Evolutionary conservation across 129 eudicot genomes (phyloP), one percentile per base, ranked within the genome.

Genomic region (Centrapalus pauciflorus): DNA sequence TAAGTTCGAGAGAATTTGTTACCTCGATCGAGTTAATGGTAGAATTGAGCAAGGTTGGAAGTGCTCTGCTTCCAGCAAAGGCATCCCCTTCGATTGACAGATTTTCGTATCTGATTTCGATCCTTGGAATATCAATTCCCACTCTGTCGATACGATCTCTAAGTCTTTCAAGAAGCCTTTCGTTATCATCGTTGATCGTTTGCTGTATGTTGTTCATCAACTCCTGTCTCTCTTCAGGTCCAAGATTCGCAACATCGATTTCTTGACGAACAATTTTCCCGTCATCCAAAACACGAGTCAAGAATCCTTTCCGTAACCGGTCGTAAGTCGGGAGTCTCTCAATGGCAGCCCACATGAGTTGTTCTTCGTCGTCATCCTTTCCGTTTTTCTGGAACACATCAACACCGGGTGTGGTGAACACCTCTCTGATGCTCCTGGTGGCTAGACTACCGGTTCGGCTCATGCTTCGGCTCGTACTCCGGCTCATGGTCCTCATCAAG

Each of bases 301-400:
- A 73, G 56, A 87, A 82, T 34, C 90, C 90, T 30, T 76, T 81
- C 64, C 74, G 72, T 55, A 87, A 24, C 52, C 90, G 73, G 11
- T 87, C 95, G 67, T 75, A 87, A 9, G 95, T 87, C 11, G 95
- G 95, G 26, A 87, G 82, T 61, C 95, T 56, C 68, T 87, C 95
- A 21, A 87, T 80, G 2, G 95, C 95, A 67, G 95, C 95, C 95
- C 95, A 87, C 73, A 73, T 83, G n/a, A 83, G 83, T 66, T 84
- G 83, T 2, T 77, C 83, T 69, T 83, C 88, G 5, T 81, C 85
- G 26, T 76, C 80, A 51, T 66, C 68, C 13, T 72, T 56, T 48
- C 76, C 82, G n/a, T 61, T 72, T 17, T 60, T 81, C 6, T 71
- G 69, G 5, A 81, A 81, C 4, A 76, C 72, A 40, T 81, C 77